Conservation (phyloP, 768 basidiomycete genomes). For the Mycena maculata region DNA sequence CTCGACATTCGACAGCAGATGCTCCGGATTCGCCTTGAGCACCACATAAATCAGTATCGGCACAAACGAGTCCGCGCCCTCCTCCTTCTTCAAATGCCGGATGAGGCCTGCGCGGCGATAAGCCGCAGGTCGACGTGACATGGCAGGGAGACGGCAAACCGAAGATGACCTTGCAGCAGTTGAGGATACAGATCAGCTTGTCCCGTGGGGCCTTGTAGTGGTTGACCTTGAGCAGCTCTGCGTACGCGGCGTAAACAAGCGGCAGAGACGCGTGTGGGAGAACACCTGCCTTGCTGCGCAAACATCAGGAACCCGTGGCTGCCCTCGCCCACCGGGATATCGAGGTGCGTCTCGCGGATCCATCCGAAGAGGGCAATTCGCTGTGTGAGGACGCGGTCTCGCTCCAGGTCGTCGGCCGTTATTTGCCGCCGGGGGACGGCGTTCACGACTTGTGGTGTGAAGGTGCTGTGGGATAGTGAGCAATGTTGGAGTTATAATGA, state of each 20-base stretch:
- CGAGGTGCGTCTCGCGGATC: constrained; percentile 90
- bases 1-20: constrained; percentile 96
- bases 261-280: neutral
- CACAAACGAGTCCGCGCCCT: constrained; percentile 94
- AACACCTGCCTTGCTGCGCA: constrained; percentile 80
- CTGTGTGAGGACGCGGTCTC: constrained; percentile 90
- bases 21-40: constrained; percentile 91
- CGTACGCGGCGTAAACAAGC: neutral
- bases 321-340: constrained; percentile 83
- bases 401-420: constrained; percentile 96
- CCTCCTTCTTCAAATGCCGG: constrained; percentile 84
- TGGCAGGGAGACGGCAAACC: constrained; percentile 64
- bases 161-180: constrained; percentile 99
- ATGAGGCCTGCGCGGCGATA: constrained; percentile 73
- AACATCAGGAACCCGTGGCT: constrained; percentile 88
- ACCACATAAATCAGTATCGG: constrained; percentile 96
- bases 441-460: constrained; percentile 84
- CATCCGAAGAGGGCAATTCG: constrained; percentile 92
- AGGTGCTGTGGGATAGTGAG: constrained; percentile 69
- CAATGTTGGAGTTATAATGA: neutral
- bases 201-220: constrained; percentile 99
- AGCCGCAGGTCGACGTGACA: constrained; percentile 13
- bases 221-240: constrained; percentile 95
- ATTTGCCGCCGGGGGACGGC: constrained; percentile 78
- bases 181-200: constrained; percentile 96